These are phyloP conservation scores for Candida orba DNA, from an alignment of 805 yeast genomes.

Conservation along the genomic window DNA sequence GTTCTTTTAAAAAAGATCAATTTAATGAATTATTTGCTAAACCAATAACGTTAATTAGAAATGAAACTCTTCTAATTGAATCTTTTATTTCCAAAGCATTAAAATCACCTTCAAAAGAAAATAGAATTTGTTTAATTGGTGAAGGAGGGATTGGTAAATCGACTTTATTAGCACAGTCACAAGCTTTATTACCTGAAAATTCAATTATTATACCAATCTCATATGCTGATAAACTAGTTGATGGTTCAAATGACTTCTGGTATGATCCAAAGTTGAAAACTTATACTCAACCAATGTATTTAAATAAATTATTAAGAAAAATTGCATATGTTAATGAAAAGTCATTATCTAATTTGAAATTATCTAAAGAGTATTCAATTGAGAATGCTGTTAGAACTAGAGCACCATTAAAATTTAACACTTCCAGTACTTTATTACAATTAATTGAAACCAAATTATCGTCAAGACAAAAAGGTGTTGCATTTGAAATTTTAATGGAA, in stretches of 20 bases:
- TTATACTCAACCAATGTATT: slow-evolving; percentile 75
- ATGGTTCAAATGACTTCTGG: slow-evolving; percentile 68
- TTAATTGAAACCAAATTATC: slow-evolving; percentile 31
- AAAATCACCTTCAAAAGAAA: slow-evolving; percentile 29
- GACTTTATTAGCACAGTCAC: slow-evolving; percentile 60
- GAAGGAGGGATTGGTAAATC: slow-evolving; percentile 77
- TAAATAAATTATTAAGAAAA: slow-evolving; percentile 52
- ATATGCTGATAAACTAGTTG: slow-evolving; percentile 50
- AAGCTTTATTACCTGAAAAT: slow-evolving; percentile 42
- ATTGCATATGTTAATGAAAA: slow-evolving; percentile 39
- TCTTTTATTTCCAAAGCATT: slow-evolving; percentile 32
- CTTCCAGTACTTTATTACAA: slow-evolving; percentile 35
- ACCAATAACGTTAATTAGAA: slow-evolving; percentile 54
- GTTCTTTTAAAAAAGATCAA: slow-evolving; percentile 63
- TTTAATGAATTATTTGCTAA: slow-evolving; percentile 55
- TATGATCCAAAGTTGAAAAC: slow-evolving; percentile 39
- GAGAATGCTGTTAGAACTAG: slow-evolving; percentile 27
- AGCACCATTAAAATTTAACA: slow-evolving; percentile 22
- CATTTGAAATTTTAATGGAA: slow-evolving; percentile 45
- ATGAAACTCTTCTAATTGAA: slow-evolving; percentile 35
- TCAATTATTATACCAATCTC: slow-evolving; percentile 58
- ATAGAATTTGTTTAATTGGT: slow-evolving; percentile 56
- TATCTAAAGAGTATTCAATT: slow-evolving; percentile 29
- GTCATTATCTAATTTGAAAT: slow-evolving; percentile 28
- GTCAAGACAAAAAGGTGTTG: slow-evolving; percentile 33